A percentile compares a stretch with the other conserved stretches of the same genome.
phyloP scores from a whole-genome alignment of 2,329 filamentous ascomycete genomes.

The Sclerotiophoma versabilis region DNA sequence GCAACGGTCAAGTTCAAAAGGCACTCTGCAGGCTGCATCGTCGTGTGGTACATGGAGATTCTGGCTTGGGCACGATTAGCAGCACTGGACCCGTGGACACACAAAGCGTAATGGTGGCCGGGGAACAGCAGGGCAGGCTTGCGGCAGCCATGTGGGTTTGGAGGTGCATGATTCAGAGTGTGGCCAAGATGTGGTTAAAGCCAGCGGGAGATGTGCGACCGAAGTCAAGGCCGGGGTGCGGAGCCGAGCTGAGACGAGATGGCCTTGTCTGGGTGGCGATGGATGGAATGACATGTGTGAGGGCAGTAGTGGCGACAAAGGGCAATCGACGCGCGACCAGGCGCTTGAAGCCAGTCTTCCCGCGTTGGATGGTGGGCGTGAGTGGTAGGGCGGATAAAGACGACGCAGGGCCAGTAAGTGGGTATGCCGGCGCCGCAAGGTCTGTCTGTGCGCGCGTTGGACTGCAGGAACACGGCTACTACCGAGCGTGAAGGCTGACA shows the following conservation, averaged over 20 bases:
- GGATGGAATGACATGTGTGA: neutral
- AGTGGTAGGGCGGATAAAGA: neutral
- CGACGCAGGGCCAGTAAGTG: neutral
- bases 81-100: too few relatives aligned
- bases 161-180: constrained; percentile 3
- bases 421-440: constrained; percentile 1
- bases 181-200: neutral
- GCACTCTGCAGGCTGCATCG: too few relatives aligned
- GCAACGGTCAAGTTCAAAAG: too few relatives aligned
- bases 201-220: constrained; percentile 15
- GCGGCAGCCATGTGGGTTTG: constrained; percentile 1
- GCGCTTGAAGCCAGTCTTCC: neutral
- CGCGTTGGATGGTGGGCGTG: neutral
- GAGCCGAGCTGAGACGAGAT: neutral
- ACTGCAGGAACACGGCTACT: constrained; percentile 10
- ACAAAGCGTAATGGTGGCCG: too few relatives aligned
- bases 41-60: too few relatives aligned
- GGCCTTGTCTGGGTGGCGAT: neutral
- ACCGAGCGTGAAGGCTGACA: neutral
- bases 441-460: constrained; percentile 1
- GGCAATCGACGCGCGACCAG: neutral
- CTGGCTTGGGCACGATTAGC: too few relatives aligned
- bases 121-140: too few relatives aligned
- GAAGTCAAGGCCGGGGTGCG: constrained; percentile 1
- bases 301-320: neutral